These are phyloP conservation scores for Fonsecaea monophora DNA, from an alignment of 2,329 filamentous ascomycete genomes.

Conservation along the genomic window DNA sequence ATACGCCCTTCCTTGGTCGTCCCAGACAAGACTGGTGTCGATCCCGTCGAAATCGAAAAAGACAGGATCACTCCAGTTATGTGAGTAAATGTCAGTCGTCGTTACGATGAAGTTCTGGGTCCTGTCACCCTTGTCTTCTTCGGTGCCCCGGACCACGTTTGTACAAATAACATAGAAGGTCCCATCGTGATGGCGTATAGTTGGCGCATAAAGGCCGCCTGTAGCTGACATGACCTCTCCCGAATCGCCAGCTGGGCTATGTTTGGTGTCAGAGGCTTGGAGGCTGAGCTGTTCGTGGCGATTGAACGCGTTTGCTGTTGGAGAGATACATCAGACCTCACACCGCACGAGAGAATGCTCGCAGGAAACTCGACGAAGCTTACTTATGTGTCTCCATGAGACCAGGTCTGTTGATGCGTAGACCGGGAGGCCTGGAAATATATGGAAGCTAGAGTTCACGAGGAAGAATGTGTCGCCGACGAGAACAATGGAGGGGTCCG, in stretches of 20 bases:
- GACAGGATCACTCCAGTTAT: constrained; percentile 54
- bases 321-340: background rate
- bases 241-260: constrained; percentile 23
- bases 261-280: constrained; percentile 44
- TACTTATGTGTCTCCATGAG: constrained; percentile 47
- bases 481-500: constrained; percentile 64
- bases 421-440: constrained; percentile 67
- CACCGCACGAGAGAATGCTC: background rate
- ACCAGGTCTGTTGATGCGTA: constrained; percentile 61
- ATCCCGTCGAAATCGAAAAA: constrained; percentile 49
- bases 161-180: constrained; percentile 57
- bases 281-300: constrained; percentile 47
- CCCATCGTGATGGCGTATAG: constrained; percentile 52
- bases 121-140: constrained; percentile 42
- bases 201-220: constrained; percentile 56
- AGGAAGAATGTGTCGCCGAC: constrained; percentile 63
- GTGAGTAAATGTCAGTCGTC: constrained; percentile 50
- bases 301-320: constrained; percentile 45
- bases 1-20: constrained; percentile 50
- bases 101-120: constrained; percentile 50
- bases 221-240: constrained; percentile 39
- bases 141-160: constrained; percentile 42
- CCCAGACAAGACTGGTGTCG: constrained; percentile 59
- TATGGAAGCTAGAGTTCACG: constrained; percentile 68
- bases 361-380: background rate